Conservation (phyloP, 164 flowering plant species). For the Houttuynia cordata region DNA sequence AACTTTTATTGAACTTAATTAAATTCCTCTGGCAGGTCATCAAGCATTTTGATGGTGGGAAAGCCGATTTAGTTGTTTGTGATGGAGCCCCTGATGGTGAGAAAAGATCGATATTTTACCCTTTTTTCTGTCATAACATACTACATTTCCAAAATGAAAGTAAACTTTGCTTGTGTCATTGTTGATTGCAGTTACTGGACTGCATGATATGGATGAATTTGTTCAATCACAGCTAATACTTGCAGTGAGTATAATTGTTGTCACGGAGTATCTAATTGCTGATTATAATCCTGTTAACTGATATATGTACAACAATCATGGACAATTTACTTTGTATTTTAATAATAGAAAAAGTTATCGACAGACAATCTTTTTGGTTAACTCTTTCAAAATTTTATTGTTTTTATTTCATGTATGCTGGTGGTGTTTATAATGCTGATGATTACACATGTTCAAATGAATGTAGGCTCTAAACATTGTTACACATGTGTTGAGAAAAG, state of each 20-base stretch:
- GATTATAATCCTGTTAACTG: too few species aligned
- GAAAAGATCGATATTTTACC: slow-evolving; percentile 2
- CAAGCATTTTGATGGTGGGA: slow-evolving; percentile 97
- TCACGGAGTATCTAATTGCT: too few species aligned
- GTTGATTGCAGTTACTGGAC: slow-evolving; percentile 73
- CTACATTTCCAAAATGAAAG: background rate
- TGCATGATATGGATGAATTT: slow-evolving; percentile 99
- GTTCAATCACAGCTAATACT: slow-evolving; percentile 93
- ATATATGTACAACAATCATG: background rate
- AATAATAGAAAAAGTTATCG: too few species aligned
- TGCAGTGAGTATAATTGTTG: slow-evolving; percentile 43
- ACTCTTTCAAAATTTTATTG: background rate
- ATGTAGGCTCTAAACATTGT: slow-evolving; percentile 89
- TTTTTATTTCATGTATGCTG: background rate
- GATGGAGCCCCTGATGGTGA: slow-evolving; percentile 99
- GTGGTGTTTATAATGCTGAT: background rate
- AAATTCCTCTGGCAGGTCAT: slow-evolving; percentile 47
- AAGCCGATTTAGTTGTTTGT: slow-evolving; percentile 96
- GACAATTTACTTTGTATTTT: too few species aligned
- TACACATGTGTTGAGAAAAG: slow-evolving; percentile 78
- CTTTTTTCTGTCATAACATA: background rate
- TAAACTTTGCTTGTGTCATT: background rate
- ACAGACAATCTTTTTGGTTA: background rate
- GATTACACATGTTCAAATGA: background rate
- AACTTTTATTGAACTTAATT: background rate